A percentile compares a stretch with the other conserved stretches of the same genome.
phyloP scores from a whole-genome alignment of 106 monocot genomes.

The Agapanthus africanus region DNA sequence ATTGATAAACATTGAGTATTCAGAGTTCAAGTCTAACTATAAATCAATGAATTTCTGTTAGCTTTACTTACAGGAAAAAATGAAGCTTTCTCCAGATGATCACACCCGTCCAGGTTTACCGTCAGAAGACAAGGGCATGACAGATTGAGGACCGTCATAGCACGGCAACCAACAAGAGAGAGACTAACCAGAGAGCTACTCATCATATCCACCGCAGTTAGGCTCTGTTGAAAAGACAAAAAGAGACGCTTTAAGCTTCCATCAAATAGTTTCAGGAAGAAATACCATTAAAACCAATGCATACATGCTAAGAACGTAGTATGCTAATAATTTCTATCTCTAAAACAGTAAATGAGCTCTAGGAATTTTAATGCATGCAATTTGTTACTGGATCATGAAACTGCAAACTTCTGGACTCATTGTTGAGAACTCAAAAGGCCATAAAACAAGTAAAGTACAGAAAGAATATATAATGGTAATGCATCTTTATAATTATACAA shows the following conservation, averaged over 20 bases:
- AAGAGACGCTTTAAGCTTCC: not conserved
- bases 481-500: too few species aligned
- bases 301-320: not conserved
- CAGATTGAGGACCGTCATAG: constrained; percentile 59
- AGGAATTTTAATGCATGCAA: too few species aligned
- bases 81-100: constrained; percentile 80
- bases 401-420: too few species aligned
- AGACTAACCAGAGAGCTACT: constrained; percentile 59
- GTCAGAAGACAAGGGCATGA: constrained; percentile 77
- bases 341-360: too few species aligned
- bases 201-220: constrained; percentile 47
- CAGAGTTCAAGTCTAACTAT: too few species aligned
- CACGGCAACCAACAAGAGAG: constrained; percentile 84
- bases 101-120: constrained; percentile 84
- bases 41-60: not conserved
- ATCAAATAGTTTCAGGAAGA: not conserved
- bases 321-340: not conserved
- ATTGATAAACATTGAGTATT: too few species aligned
- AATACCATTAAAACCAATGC: not conserved
- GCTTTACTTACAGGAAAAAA: constrained; percentile 67
- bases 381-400: too few species aligned
- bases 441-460: too few species aligned
- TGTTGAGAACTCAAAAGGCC: too few species aligned
- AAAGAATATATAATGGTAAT: too few species aligned
- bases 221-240: constrained; percentile 26